These are phyloP conservation scores for Dysphania ambrosioides DNA, from an alignment of 148 eudicot genomes.

Conservation along the genomic window DNA sequence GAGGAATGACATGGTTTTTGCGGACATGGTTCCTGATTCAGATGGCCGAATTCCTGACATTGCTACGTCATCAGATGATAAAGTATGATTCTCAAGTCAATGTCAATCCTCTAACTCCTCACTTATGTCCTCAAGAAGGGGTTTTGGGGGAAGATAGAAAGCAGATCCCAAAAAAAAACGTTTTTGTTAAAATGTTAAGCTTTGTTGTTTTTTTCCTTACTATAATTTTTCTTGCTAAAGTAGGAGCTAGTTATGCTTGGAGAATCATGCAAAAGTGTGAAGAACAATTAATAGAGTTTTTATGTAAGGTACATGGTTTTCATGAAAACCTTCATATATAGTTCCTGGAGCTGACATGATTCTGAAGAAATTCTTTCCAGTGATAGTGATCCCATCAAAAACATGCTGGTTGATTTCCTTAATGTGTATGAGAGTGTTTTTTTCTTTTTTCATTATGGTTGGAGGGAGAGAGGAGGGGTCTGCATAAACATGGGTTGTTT, in stretches of 20 bases:
- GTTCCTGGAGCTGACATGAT: no score
- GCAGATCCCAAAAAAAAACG: no score
- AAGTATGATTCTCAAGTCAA: conserved; percentile 26
- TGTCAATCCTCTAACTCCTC: not conserved
- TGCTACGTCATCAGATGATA: conserved; percentile 23
- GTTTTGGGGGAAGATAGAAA: not conserved
- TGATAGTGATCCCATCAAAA: not conserved
- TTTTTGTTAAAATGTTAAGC: not conserved
- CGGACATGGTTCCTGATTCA: conserved; percentile 35
- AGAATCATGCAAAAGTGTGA: not conserved
- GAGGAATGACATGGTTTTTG: conserved; percentile 32
- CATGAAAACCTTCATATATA: no score
- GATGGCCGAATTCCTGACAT: conserved; percentile 25
- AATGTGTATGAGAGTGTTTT: no score
- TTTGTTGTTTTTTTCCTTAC: not conserved
- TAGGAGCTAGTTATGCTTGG: not conserved
- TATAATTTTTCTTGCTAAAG: not conserved
- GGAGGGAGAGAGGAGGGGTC: no score
- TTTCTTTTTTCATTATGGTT: no score
- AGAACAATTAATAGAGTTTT: no score
- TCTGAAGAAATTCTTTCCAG: no score
- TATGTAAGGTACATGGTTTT: no score
- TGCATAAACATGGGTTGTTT: no score
- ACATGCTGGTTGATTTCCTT: not conserved
- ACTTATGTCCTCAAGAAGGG: not conserved